phyloP scores from a whole-genome alignment of 139 green algal species.

The Tetradesmus obliquus region DNA sequence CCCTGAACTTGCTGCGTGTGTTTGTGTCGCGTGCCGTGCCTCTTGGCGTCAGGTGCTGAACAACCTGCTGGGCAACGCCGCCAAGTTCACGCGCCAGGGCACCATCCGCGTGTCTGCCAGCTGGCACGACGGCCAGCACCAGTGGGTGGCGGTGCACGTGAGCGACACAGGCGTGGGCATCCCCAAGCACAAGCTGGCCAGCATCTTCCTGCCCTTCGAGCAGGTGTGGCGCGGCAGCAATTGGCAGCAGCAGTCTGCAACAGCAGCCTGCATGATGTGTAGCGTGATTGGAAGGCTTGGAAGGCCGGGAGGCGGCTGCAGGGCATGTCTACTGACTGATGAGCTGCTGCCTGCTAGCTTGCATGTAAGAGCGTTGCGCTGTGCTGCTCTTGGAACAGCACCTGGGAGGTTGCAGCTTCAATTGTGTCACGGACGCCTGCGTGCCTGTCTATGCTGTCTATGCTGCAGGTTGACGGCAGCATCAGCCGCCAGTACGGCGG shows the following conservation, averaged over 20 bases:
- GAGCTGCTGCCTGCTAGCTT: too few species aligned
- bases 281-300: not conserved
- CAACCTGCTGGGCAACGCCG: constrained; percentile 65
- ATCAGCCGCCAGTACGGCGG: constrained; percentile 66
- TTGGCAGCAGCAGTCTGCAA: not conserved
- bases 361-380: not conserved
- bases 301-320: too few species aligned
- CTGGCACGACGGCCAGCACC: constrained; percentile 36
- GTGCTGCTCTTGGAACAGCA: not conserved
- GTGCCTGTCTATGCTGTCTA: too few species aligned
- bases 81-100: constrained; percentile 62
- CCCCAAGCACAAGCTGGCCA: constrained; percentile 57
- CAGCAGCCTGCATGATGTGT: not conserved
- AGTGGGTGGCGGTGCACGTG: constrained; percentile 54
- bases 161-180: constrained; percentile 64
- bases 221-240: constrained; percentile 42
- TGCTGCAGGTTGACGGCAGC: constrained; percentile 58
- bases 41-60: constrained; percentile 52
- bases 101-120: constrained; percentile 43
- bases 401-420: too few species aligned
- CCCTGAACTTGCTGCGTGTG: not conserved
- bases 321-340: too few species aligned
- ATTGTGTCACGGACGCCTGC: too few species aligned
- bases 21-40: not conserved
- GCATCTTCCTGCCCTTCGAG: constrained; percentile 68